Evolutionary conservation across 225 moss, liverwort and hornwort species (phyloP), one percentile per base, ranked within the genome.

Genomic region (Ulota crispa): DNA sequence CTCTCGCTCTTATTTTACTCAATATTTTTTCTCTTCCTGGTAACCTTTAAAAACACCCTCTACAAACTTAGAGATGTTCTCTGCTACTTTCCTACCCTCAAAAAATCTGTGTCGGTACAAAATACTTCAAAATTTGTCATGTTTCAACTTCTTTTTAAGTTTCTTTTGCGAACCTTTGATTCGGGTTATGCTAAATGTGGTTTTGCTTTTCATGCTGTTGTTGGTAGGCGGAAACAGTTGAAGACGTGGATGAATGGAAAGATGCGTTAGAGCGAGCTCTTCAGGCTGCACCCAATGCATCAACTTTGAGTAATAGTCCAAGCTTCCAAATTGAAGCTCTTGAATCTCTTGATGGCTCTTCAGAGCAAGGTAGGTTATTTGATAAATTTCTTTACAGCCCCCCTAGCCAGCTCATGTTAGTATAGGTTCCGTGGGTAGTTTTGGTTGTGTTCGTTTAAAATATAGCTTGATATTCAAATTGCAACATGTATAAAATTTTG

Each of bases 161-260:
- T 19, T 55, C 70, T 55, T 21, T 56, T 75, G 50, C 18, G 18
- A 50, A 50, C 50, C 50, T 50, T 18, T 9, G 70, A 74, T 53
- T 64, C 19, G 57, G 37, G 34, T 53, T 78, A 61, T 53, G 53
- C 9, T 64, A 12, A 70, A 64, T 12, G 24, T 32, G 36, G 20
- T 31, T 42, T 47, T 59, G 37, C 37, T 7, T 42, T 19, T 36
- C 3, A 21, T 56, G 16, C 34, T 57, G 16, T 61, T 60, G 39
- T 57, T 68, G 82, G 2, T 69, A 96, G 94, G 94, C 95, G 41
- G 95, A 94, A 85, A 93, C 94, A 66, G 88, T 96, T 80, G 99
- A 99, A 78, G 99, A 99, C 88, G 91, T 99, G 68, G 99, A 99
- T 76, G 96, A 99, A 64, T 99, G 99, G 99, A 99, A 88, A 88